Percentiles rank a stretch among this genome's conserved stretches.
Conservation (phyloP, 768 basidiomycete genomes). For the Udeniomyces megalosporus region DNA sequence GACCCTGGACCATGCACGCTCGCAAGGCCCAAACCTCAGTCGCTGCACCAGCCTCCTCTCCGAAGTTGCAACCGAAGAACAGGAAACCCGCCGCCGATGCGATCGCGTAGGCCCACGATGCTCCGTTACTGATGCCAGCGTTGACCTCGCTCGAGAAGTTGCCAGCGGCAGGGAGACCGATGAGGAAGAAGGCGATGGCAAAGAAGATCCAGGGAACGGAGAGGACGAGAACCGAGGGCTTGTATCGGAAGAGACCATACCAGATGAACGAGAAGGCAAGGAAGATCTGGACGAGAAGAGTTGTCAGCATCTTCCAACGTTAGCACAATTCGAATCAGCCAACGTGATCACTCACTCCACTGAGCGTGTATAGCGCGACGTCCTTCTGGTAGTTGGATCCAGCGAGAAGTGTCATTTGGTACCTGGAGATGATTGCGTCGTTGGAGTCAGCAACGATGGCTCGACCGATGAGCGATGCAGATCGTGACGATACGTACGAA, state of each 20-base stretch:
- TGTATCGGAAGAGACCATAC: conserved; percentile 77
- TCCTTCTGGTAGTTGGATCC: conserved; percentile 70
- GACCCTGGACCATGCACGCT: conserved; percentile 83
- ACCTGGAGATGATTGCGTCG: conserved; percentile 24
- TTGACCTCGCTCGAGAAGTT: conserved; percentile 37
- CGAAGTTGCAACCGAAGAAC: conserved; percentile 92
- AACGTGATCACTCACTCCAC: conserved; percentile 30
- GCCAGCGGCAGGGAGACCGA: conserved; percentile 66
- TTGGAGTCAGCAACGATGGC: too few relatives aligned
- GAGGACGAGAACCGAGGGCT: conserved; percentile 73
- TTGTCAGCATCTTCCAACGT: too few relatives aligned
- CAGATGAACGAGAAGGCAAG: conserved; percentile 68
- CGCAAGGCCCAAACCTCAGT: conserved; percentile 87
- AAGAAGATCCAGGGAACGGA: conserved; percentile 84
- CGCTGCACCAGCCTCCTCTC: conserved; percentile 93
- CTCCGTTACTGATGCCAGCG: conserved; percentile 53
- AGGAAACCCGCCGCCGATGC: conserved; percentile 85
- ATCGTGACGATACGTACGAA: conserved; percentile 31
- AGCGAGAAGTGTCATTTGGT: conserved; percentile 80
- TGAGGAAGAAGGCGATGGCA: conserved; percentile 75
- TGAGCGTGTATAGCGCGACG: conserved; percentile 76
- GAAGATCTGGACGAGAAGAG: conserved; percentile 42
- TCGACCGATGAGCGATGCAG: too few relatives aligned
- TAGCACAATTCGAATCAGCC: background rate
- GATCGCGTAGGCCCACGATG: conserved; percentile 76